Base-by-base conservation (phyloP, 2,329 filamentous ascomycete species). In the Colletotrichum tropicicola region DNA sequence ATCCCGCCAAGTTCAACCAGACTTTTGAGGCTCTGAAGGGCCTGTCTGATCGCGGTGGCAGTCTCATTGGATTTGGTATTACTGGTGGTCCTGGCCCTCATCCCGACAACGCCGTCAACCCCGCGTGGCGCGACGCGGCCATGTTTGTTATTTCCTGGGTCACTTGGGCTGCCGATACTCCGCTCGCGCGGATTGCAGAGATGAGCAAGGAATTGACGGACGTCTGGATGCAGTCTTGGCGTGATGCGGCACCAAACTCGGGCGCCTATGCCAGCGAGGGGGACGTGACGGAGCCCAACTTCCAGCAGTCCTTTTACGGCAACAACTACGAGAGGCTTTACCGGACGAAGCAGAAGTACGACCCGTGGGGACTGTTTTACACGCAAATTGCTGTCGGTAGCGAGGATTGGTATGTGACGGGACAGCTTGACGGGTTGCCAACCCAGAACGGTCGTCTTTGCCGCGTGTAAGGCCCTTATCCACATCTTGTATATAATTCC, bases 81-180 rank as follows among this genome's bases (percentile, higher is more conserved):
- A n/a, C n/a, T n/a, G n/a, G n/a, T n/a, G n/a, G n/a, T n/a, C n/a
- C n/a, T n/a, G n/a, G n/a, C n/a, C n/a, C n/a, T 77, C 23, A 70
- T 78, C 61, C 78, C 73, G 61, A 77, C 1, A 62, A 58, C 19
- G 53, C 52, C 17, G 59, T 79, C 5, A 80, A 80, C 63, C 79
- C 80, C 1, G 78, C 78, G 2, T 83, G 80, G 77, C 73, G 80
- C 27, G 73, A 75, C 21, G 73, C 79, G 9, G 63, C 76, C n/a
- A 70, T 72, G n/a, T 78, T 79, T 54, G 64, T 79, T 43, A 68
- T 73, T 13, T 71, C 74, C 30, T 58, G 68, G 7, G 58, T 71
- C 4, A 54, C 37, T 13, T 76, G 77, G 76, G 21, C 55, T 52
- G 32, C 56, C 48, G 67, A 60, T 58, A 59, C 74, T 9, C 72